These are phyloP conservation scores for Trametes versicolor DNA, from an alignment of 1,284 basidiomycete species.

Conservation along the genomic window DNA sequence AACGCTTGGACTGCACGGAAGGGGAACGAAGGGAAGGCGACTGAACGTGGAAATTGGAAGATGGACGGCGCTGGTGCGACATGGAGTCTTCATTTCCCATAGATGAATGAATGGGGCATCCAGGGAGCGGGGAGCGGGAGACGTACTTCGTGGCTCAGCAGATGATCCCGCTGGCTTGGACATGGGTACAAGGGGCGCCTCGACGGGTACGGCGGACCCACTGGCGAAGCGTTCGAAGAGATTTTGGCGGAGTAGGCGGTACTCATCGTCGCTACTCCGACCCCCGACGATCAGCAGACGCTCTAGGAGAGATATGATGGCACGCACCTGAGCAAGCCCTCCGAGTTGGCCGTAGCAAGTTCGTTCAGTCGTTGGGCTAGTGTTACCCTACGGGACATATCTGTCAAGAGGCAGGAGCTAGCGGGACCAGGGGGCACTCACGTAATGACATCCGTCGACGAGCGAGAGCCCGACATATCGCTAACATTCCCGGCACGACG, in stretches of 20 bases:
- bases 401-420: conserved; percentile 14
- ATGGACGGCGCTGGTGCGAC: conserved; percentile 49
- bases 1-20: conserved; percentile 69
- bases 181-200: conserved; percentile 66
- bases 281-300: background rate
- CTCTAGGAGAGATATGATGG: background rate
- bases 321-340: conserved; percentile 78
- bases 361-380: conserved; percentile 82
- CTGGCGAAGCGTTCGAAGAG: conserved; percentile 78
- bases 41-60: conserved; percentile 62
- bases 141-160: conserved; percentile 38
- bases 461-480: conserved; percentile 36
- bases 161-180: conserved; percentile 37
- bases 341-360: conserved; percentile 77
- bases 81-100: conserved; percentile 36
- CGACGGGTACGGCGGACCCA: conserved; percentile 63
- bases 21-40: conserved; percentile 54
- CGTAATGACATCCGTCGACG: conserved; percentile 72
- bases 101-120: conserved; percentile 7
- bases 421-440: conserved; percentile 50
- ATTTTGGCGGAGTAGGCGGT: conserved; percentile 78
- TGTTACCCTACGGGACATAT: conserved; percentile 59
- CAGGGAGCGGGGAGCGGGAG: background rate
- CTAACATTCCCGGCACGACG: conserved; percentile 34
- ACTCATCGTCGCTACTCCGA: conserved; percentile 75